These are phyloP conservation scores for Solanum neorickii DNA, from an alignment of 257 asterid genomes.

Conservation along the genomic window DNA sequence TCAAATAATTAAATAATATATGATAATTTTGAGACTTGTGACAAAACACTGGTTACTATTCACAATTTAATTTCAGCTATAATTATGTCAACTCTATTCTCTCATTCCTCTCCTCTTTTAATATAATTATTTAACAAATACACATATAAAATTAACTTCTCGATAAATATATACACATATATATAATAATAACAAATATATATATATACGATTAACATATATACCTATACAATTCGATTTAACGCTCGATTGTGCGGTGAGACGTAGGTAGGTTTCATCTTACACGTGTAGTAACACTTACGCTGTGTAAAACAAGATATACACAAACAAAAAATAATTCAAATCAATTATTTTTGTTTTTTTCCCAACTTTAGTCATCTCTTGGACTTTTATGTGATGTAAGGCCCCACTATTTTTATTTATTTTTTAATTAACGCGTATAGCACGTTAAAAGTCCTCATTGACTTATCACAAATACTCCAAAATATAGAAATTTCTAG, in stretches of 20 bases:
- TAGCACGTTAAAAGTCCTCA: background rate
- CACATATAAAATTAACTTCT: no score
- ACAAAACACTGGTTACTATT: no score
- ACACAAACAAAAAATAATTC: background rate
- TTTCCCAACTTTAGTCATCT: background rate
- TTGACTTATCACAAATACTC: slow-evolving; percentile 11
- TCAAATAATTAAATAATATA: no score
- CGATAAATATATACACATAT: no score
- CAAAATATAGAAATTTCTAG: background rate
- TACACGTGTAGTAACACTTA: background rate
- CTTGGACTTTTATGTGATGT: background rate
- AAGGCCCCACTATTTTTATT: slow-evolving; percentile 5
- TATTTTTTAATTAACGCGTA: slow-evolving; percentile 15
- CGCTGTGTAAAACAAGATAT: background rate
- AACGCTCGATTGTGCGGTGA: background rate
- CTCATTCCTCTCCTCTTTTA: no score
- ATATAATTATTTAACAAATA: no score
- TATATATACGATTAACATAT: no score
- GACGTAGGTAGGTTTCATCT: background rate
- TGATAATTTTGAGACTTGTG: no score
- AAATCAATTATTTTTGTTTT: background rate
- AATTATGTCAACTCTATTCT: background rate
- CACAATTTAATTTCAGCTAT: no score
- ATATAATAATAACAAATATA: no score
- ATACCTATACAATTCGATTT: no score